Conservation (phyloP, 1,139 yeast genomes). For the Spathaspora sp. region DNA sequence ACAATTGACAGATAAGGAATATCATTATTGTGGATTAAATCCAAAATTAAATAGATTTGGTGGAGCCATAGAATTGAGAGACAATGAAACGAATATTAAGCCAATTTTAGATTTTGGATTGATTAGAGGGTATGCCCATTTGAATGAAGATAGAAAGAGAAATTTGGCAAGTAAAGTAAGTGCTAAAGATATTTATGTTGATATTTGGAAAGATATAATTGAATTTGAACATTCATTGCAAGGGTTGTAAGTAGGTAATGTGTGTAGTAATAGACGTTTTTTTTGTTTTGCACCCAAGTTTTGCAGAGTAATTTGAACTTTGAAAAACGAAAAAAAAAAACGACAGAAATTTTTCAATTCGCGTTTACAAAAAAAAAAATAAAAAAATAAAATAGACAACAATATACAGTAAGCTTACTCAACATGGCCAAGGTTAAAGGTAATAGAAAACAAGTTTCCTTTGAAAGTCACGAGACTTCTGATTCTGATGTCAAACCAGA, state of each 20-base stretch:
- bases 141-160: slow-evolving; percentile 58
- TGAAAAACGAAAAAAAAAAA: slow-evolving; percentile 1
- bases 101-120: slow-evolving; percentile 64
- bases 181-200: slow-evolving; percentile 49
- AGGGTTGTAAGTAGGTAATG: slow-evolving; percentile 20
- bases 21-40: slow-evolving; percentile 76
- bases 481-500: neutral
- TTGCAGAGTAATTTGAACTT: too few species aligned
- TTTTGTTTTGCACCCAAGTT: neutral
- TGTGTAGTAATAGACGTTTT: neutral
- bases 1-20: slow-evolving; percentile 75
- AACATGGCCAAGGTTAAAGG: neutral
- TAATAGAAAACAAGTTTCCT: slow-evolving; percentile 5
- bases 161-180: slow-evolving; percentile 58
- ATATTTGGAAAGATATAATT: slow-evolving; percentile 68
- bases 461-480: neutral
- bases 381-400: too few species aligned
- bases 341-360: too few species aligned
- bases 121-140: slow-evolving; percentile 49
- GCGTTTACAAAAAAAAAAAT: neutral
- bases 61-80: slow-evolving; percentile 33
- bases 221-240: slow-evolving; percentile 45
- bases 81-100: slow-evolving; percentile 42
- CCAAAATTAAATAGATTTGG: slow-evolving; percentile 70
- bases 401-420: too few species aligned